Evolutionary conservation across 164 flowering plant species (phyloP).

Genomic region (Houttuynia cordata): DNA sequence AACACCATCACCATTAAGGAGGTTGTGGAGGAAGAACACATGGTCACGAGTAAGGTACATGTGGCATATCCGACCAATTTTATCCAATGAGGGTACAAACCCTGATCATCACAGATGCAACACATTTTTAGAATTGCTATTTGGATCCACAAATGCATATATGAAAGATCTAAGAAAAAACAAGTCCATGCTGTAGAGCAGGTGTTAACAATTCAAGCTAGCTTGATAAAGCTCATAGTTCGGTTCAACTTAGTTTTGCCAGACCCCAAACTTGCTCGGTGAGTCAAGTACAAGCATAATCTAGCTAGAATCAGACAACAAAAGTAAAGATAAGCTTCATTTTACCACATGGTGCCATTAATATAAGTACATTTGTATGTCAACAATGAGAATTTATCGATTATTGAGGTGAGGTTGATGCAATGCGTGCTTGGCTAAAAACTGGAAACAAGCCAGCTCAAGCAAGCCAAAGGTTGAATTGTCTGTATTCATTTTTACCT

Average conservation of each 20-base stretch:
- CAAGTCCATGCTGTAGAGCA: neutral
- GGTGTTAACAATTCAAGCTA: neutral
- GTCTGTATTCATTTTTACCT: no score
- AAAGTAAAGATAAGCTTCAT: no score
- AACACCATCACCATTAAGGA: conserved; percentile 60
- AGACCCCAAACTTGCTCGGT: neutral
- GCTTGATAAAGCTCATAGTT: neutral
- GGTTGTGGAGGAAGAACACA: conserved; percentile 59
- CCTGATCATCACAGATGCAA: conserved; percentile 8
- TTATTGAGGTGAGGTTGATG: no score
- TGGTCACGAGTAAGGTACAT: conserved; percentile 69
- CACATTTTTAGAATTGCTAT: neutral
- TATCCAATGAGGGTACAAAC: conserved; percentile 78
- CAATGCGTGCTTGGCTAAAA: no score
- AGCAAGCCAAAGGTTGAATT: no score
- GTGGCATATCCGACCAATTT: conserved; percentile 70
- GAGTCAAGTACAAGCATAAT: neutral
- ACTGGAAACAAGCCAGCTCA: no score
- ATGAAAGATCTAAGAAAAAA: neutral
- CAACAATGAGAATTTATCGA: no score
- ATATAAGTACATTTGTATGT: no score
- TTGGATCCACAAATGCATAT: no score
- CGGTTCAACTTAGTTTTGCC: neutral
- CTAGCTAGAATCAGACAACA: neutral
- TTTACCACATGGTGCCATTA: no score